Percentiles rank a stretch among this genome's conserved stretches.
Evolutionary conservation across 768 basidiomycete genomes (phyloP).

Genomic region (Cyclocybe cylindracea): DNA sequence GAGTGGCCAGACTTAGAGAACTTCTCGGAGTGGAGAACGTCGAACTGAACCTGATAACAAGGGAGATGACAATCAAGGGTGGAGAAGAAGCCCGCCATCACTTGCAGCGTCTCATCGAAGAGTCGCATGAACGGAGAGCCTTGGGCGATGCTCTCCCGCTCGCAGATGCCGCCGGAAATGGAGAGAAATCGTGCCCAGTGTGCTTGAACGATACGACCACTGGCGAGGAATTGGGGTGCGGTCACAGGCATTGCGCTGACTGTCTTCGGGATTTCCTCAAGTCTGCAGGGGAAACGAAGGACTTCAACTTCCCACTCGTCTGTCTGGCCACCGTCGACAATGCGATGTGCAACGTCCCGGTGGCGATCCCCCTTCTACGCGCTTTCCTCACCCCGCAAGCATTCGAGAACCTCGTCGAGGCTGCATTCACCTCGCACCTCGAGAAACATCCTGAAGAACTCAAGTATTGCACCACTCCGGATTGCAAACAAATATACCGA

Average conservation of each 20-base stretch:
- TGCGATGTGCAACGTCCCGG: conserved; percentile 51
- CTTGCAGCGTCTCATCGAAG: conserved; percentile 31
- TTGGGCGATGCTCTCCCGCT: conserved; percentile 3
- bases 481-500: conserved; percentile 69
- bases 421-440: conserved; percentile 56
- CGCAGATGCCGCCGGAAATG: not conserved
- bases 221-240: conserved; percentile 45
- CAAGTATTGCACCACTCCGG: conserved; percentile 71
- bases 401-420: conserved; percentile 54
- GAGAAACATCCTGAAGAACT: conserved; percentile 56
- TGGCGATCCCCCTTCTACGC: conserved; percentile 55
- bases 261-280: conserved; percentile 50
- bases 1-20: no score
- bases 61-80: no score
- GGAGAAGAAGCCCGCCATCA: no score
- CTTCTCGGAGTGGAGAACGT: no score
- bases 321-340: conserved; percentile 57
- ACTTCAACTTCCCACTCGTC: conserved; percentile 61
- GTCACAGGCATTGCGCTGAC: conserved; percentile 49
- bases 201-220: conserved; percentile 47
- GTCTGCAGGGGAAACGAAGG: conserved; percentile 39
- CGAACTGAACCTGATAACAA: no score
- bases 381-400: conserved; percentile 49
- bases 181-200: conserved; percentile 46
- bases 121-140: conserved; percentile 26